A percentile compares a stretch with the other conserved stretches of the same genome.
phyloP scores from a whole-genome alignment of 2,329 filamentous ascomycete genomes.

The Pseudocercospora fijiensis region DNA sequence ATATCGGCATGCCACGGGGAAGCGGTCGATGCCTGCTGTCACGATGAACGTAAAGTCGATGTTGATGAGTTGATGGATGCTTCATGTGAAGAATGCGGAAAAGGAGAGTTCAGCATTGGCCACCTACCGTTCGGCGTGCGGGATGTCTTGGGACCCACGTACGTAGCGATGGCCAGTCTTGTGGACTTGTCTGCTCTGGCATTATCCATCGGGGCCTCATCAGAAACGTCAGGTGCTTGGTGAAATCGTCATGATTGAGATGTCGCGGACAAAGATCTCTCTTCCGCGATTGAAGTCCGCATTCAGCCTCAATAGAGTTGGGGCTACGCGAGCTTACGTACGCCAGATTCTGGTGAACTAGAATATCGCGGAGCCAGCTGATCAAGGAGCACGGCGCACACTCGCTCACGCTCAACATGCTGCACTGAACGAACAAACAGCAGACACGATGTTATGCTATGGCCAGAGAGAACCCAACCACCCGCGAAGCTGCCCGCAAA shows the following conservation, averaged over 20 bases:
- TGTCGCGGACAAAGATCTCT: neutral
- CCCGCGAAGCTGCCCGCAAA: slow-evolving; percentile 30
- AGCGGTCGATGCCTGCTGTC: neutral
- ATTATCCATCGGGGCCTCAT: too few species aligned
- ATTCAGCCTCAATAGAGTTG: slow-evolving; percentile 7
- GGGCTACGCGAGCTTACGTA: slow-evolving; percentile 2
- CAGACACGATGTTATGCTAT: slow-evolving; percentile 40
- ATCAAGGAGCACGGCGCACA: too few species aligned
- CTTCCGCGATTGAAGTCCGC: neutral
- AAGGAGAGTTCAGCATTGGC: slow-evolving; percentile 2
- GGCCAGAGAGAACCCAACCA: slow-evolving; percentile 36
- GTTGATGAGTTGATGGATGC: neutral
- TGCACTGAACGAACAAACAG: slow-evolving; percentile 4
- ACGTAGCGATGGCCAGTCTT: too few species aligned
- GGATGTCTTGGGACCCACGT: neutral
- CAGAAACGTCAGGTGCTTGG: too few species aligned
- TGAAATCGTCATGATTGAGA: neutral
- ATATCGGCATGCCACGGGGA: neutral
- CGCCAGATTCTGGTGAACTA: neutral
- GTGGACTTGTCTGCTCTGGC: too few species aligned
- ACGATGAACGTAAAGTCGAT: neutral
- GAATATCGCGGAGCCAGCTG: neutral
- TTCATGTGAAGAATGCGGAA: neutral
- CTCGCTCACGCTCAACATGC: slow-evolving; percentile 13
- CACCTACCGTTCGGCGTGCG: neutral